These are phyloP conservation scores for Clathrus columnatus DNA, from an alignment of 768 basidiomycete genomes.

Conservation along the genomic window DNA sequence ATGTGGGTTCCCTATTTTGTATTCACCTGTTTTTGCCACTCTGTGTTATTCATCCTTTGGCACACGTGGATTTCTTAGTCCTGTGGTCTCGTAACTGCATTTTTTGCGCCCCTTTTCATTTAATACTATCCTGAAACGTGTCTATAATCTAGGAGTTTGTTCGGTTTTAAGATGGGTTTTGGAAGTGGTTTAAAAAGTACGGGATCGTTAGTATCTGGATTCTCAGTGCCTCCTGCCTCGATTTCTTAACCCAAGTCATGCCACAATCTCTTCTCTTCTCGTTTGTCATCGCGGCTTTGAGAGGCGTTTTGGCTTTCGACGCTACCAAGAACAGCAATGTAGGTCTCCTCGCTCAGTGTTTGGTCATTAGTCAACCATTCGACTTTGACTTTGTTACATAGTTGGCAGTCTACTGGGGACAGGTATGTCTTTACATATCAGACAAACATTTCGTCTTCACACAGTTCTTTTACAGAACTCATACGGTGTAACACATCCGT, in stretches of 20 bases:
- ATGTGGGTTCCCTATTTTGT: too few relatives aligned
- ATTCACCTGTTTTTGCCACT: too few relatives aligned
- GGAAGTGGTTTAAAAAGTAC: background rate
- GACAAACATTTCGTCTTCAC: background rate
- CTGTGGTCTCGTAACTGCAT: background rate
- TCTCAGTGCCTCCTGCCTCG: background rate
- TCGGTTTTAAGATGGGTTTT: background rate
- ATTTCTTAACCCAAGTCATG: background rate
- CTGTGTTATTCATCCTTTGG: too few relatives aligned
- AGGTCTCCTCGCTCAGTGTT: background rate
- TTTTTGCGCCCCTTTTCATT: background rate
- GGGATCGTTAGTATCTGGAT: background rate
- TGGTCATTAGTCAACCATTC: background rate
- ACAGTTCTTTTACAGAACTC: conserved; percentile 7
- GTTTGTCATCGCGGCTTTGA: background rate
- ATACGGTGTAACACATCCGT: conserved; percentile 8
- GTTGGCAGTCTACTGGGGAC: conserved; percentile 8
- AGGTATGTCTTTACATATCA: background rate
- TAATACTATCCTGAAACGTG: background rate
- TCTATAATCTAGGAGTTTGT: background rate
- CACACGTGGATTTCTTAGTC: background rate
- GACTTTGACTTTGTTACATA: background rate
- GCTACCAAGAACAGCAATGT: background rate
- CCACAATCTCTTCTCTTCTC: background rate
- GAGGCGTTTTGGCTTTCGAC: background rate